These are phyloP conservation scores for Tulasnella sp. DNA, from an alignment of 768 basidiomycete species.

Conservation along the genomic window DNA sequence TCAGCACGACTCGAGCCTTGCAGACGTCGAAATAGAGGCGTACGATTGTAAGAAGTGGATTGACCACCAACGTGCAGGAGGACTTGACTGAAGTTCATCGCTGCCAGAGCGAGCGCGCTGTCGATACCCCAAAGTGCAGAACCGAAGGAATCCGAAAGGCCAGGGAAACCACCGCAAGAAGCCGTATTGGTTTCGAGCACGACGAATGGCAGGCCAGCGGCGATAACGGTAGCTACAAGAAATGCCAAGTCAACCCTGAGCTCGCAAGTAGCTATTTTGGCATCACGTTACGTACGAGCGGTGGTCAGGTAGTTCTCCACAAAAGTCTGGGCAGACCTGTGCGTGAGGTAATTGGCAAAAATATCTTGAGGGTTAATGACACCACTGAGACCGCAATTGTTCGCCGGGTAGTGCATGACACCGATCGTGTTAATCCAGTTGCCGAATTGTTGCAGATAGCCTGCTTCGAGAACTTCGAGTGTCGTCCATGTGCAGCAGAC, in stretches of 20 bases:
- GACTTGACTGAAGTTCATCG: slow-evolving; percentile 45
- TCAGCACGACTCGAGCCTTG: no score
- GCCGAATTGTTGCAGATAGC: slow-evolving; percentile 35
- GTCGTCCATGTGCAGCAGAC: slow-evolving; percentile 60
- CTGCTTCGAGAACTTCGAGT: slow-evolving; percentile 36
- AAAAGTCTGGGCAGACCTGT: slow-evolving; percentile 49
- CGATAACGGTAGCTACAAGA: slow-evolving; percentile 17
- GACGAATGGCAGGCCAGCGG: slow-evolving; percentile 45
- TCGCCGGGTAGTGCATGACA: slow-evolving; percentile 32
- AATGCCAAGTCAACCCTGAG: neutral
- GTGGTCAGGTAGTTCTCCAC: slow-evolving; percentile 49
- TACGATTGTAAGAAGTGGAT: slow-evolving; percentile 50
- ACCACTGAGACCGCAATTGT: slow-evolving; percentile 40
- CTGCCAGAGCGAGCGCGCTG: slow-evolving; percentile 49
- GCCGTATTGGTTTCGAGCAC: slow-evolving; percentile 68
- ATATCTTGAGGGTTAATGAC: slow-evolving; percentile 39
- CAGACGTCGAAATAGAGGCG: no score
- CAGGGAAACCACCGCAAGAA: slow-evolving; percentile 53
- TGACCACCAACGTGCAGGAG: slow-evolving; percentile 50
- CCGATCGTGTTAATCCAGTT: slow-evolving; percentile 25
- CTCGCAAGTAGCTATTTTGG: neutral
- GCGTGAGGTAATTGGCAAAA: slow-evolving; percentile 54
- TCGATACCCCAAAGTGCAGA: slow-evolving; percentile 48
- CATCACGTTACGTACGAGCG: slow-evolving; percentile 32
- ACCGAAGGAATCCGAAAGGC: slow-evolving; percentile 49